Base-by-base conservation (phyloP, 768 basidiomycete genomes). In the Pisolithus microcarpus region DNA sequence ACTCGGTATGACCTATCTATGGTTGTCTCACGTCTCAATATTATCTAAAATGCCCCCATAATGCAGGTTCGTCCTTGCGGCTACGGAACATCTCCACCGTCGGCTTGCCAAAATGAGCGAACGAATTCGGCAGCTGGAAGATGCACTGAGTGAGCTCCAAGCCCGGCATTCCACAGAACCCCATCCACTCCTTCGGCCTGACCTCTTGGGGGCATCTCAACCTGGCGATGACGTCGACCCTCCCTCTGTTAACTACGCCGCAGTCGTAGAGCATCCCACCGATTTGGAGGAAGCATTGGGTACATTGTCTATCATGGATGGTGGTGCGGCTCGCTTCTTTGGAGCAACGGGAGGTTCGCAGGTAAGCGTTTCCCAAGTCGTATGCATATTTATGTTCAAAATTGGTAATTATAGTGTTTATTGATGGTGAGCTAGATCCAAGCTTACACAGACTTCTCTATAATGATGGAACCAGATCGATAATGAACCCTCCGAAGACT, bases 261-360 rank as follows among this genome's bases (percentile, higher is more conserved):
- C 44, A 30, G 6, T 50, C 24, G 28, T 53, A 34, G 38, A 31
- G 15, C 52, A 57, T n/a, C 51, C 71, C 34, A 58, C 65, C 15
- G 81, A 82, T 36, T 61, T 76, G 1, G 70, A 81, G 34, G 79
- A 82, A 51, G 70, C 77, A 0, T 79, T 83, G 56, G 81, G 81
- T 40, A 83, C 80, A 16, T 65, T 83, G 47, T 77, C 78, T 24
- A 80, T 83, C 51, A 74, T 76, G 15, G 78, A 82, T 58, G 73
- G 78, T 55, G 81, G 80, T 0, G 74, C 78, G 43, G 76, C 79
- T n/a, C 69, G 76, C 49, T 83, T 82, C 61, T 82, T 82, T 71
- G 81, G 81, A 1, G 80, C 80, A 2, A 82, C 82, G 1, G 84
- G 81, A 13, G 84, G 83, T 30, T 75, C 77, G 44, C 82, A 86